Evolutionary conservation across 1,139 yeast species (phyloP).

Genomic region (Yamadazyma dushanensis): DNA sequence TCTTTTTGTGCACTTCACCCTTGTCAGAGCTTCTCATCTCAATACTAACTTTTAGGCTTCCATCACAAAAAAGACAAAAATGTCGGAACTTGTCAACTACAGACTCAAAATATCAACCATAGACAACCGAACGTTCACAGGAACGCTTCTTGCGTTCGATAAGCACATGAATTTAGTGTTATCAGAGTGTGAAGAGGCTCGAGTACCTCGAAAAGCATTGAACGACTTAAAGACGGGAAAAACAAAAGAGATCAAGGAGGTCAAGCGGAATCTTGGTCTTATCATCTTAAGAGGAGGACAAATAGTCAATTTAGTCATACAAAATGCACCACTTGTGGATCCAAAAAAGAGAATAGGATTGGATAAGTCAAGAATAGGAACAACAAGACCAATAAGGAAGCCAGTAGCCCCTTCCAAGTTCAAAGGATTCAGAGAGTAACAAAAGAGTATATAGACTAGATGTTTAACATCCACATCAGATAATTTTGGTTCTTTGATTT

Average conservation of each 20-base stretch:
- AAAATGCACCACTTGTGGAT: slow-evolving; percentile 68
- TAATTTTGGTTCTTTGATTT: no score
- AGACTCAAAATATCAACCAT: slow-evolving; percentile 70
- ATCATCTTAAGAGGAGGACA: slow-evolving; percentile 87
- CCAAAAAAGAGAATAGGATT: slow-evolving; percentile 42
- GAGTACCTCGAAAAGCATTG: slow-evolving; percentile 64
- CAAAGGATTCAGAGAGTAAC: slow-evolving; percentile 14
- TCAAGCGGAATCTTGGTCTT: slow-evolving; percentile 75
- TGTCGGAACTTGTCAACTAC: slow-evolving; percentile 73
- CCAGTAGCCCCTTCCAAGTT: slow-evolving; percentile 21
- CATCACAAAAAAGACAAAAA: slow-evolving; percentile 44
- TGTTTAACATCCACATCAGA: no score
- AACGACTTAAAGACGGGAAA: slow-evolving; percentile 36
- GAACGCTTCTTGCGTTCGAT: slow-evolving; percentile 85
- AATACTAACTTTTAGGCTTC: not conserved
- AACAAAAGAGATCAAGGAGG: slow-evolving; percentile 38
- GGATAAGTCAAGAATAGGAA: slow-evolving; percentile 51
- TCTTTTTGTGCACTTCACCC: no score
- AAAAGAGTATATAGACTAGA: no score
- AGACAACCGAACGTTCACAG: slow-evolving; percentile 76
- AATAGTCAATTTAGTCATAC: slow-evolving; percentile 79
- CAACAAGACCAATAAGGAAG: slow-evolving; percentile 39
- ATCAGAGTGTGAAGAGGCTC: slow-evolving; percentile 80
- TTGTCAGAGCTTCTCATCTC: not conserved
- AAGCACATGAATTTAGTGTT: slow-evolving; percentile 85